These are phyloP conservation scores for Dendrobium huoshanense DNA, from an alignment of 106 monocot species.

Conservation along the genomic window DNA sequence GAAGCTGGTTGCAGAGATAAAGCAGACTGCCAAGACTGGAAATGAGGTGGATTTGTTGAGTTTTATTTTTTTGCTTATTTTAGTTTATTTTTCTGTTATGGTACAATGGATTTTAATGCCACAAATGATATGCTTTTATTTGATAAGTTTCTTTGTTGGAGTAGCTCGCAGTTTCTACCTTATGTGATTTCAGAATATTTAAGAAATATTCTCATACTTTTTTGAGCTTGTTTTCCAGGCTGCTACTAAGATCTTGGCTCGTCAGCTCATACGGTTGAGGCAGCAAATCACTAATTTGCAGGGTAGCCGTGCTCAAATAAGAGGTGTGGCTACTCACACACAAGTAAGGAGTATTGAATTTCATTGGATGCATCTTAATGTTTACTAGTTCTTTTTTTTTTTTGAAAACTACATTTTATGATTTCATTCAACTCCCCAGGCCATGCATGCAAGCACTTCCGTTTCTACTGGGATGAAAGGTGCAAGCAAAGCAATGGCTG, in stretches of 20 bases:
- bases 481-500: slow-evolving; percentile 96
- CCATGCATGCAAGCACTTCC: slow-evolving; percentile 95
- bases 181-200: not conserved
- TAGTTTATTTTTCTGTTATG: not conserved
- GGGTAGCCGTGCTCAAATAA: slow-evolving; percentile 87
- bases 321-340: slow-evolving; percentile 96
- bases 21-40: slow-evolving; percentile 90
- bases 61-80: not conserved
- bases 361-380: not conserved
- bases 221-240: slow-evolving; percentile 33
- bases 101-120: not conserved
- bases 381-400: too few species aligned
- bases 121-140: not conserved
- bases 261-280: slow-evolving; percentile 83
- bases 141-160: not conserved
- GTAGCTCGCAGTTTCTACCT: not conserved
- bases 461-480: slow-evolving; percentile 99
- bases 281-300: slow-evolving; percentile 98
- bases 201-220: not conserved
- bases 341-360: slow-evolving; percentile 37
- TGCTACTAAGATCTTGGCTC: slow-evolving; percentile 90
- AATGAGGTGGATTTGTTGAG: slow-evolving; percentile 55
- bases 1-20: slow-evolving; percentile 87
- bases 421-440: slow-evolving; percentile 35
- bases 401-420: not conserved